Conservation (phyloP, 176 grass and related monocot species). For the Olyra latifolia region DNA sequence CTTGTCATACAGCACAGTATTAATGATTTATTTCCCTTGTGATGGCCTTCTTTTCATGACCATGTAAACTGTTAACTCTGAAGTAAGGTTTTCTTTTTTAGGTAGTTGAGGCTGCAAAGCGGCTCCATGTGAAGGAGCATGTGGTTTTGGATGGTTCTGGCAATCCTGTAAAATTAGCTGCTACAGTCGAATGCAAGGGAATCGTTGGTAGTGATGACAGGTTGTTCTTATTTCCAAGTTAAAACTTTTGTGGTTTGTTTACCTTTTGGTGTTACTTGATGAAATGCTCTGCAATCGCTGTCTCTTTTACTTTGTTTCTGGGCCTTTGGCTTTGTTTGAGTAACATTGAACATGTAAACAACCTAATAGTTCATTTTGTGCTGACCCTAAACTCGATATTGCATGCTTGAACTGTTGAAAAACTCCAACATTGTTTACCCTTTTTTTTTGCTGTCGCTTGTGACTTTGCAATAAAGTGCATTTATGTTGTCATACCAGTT, state of each 20-base stretch:
- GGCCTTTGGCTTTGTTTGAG: not conserved
- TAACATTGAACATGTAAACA: not conserved
- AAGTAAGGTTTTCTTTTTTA: constrained; percentile 37
- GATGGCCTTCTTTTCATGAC: not conserved
- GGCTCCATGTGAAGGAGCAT: constrained; percentile 93
- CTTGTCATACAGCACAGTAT: not conserved
- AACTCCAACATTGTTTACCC: not conserved
- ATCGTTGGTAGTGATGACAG: constrained; percentile 99
- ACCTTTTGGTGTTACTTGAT: constrained; percentile 2
- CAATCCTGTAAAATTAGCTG: constrained; percentile 88
- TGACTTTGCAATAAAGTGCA: not conserved
- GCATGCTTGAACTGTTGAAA: not conserved
- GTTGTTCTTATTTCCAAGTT: constrained; percentile 46
- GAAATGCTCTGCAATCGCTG: not conserved
- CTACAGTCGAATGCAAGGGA: constrained; percentile 96
- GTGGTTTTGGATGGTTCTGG: constrained; percentile 91
- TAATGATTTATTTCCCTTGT: not conserved
- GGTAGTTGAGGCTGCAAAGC: constrained; percentile 92
- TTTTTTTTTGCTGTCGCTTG: not conserved
- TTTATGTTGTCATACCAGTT: not conserved
- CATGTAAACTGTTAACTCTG: not conserved
- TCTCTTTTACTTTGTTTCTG: not conserved
- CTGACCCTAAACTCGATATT: not conserved
- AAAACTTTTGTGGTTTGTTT: not conserved
- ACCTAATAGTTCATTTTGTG: constrained; percentile 8